Percentiles rank a stretch among this genome's conserved stretches.
phyloP scores from a whole-genome alignment of 129 eudicot genomes.

The Centaurea solstitialis region DNA sequence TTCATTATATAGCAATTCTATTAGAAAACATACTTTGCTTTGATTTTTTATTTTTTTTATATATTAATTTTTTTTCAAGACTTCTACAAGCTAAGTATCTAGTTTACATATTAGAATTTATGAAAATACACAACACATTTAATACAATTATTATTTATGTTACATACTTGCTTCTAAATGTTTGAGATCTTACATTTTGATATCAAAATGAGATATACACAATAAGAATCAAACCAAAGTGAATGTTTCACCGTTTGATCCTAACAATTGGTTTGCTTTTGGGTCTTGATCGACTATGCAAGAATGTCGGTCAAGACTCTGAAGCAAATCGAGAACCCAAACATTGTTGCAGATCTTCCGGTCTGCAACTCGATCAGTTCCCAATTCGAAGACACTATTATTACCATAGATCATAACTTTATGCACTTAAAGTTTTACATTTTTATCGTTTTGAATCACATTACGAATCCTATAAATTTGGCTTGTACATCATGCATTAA shows the following conservation, averaged over 20 bases:
- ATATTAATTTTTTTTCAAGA: too few species aligned
- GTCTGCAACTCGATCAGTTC: not conserved
- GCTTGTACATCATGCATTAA: constrained; percentile 9
- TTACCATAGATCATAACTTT: not conserved
- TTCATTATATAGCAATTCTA: not conserved
- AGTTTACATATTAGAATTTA: not conserved
- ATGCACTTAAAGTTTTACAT: not conserved
- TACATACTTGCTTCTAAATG: not conserved
- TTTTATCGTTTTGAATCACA: not conserved
- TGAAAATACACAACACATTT: not conserved
- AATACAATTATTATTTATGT: not conserved
- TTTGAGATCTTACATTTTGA: not conserved
- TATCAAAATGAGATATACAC: not conserved
- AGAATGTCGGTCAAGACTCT: not conserved
- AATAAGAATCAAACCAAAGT: not conserved
- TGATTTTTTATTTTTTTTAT: too few species aligned
- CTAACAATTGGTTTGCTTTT: not conserved
- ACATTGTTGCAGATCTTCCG: not conserved
- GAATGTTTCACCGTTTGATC: not conserved
- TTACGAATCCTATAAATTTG: not conserved
- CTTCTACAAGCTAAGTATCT: too few species aligned
- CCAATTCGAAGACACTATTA: not conserved
- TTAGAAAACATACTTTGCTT: not conserved
- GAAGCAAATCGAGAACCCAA: not conserved
- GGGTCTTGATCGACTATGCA: not conserved